Conservation (phyloP, 2,329 filamentous ascomycete species). For the Amphichorda felina region DNA sequence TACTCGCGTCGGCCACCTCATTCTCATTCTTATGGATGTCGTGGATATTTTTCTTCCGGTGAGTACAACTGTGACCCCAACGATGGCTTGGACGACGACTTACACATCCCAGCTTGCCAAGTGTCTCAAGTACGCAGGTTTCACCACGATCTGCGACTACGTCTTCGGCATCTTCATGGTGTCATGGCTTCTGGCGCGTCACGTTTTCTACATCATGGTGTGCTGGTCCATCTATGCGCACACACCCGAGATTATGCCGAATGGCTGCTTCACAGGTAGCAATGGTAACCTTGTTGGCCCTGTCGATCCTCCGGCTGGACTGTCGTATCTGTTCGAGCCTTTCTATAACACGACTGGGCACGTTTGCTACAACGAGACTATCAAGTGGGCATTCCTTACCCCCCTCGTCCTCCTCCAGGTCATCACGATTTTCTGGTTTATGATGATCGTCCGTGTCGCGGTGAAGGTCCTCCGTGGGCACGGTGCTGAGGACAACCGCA, state of each 20-base stretch:
- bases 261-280: conserved; percentile 59
- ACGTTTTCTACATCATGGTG: conserved; percentile 66
- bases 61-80: conserved; percentile 19
- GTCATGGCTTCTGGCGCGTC: conserved; percentile 73
- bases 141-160: conserved; percentile 63
- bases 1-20: conserved; percentile 77
- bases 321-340: conserved; percentile 58
- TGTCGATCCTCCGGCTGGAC: conserved; percentile 33
- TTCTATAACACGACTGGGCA: conserved; percentile 59
- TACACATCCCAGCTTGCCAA: conserved; percentile 59
- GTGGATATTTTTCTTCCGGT: conserved; percentile 84
- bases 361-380: conserved; percentile 66
- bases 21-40: conserved; percentile 86
- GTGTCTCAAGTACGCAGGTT: conserved; percentile 82
- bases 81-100: too few species aligned
- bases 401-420: conserved; percentile 68
- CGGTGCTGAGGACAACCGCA: conserved; percentile 74
- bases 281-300: conserved; percentile 43
- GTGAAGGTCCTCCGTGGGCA: conserved; percentile 66
- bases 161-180: conserved; percentile 79
- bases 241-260: conserved; percentile 46
- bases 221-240: conserved; percentile 74
- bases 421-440: conserved; percentile 80
- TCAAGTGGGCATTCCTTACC: conserved; percentile 67
- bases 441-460: conserved; percentile 76